Percentiles rank a stretch among this genome's conserved stretches.
Evolutionary conservation across 2,329 filamentous ascomycete genomes (phyloP).

Genomic region (Paracorniculantispora psalliotae): DNA sequence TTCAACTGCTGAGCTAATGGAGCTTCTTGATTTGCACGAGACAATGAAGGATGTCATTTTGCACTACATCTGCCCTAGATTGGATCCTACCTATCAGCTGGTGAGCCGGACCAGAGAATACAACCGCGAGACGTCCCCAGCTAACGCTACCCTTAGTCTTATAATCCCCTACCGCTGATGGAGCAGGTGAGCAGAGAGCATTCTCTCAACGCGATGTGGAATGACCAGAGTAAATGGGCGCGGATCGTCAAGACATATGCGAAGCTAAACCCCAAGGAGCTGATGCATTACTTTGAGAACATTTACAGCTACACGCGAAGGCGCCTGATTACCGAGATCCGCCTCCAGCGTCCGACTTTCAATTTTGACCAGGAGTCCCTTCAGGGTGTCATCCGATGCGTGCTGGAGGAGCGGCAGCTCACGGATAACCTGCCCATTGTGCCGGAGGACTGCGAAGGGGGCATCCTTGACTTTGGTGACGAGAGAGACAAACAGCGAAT

Average conservation of each 20-base stretch:
- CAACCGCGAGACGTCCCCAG: background rate
- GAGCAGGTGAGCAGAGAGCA: slow-evolving; percentile 24
- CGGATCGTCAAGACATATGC: slow-evolving; percentile 41
- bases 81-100: slow-evolving; percentile 32
- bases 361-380: slow-evolving; percentile 42
- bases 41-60: slow-evolving; percentile 41
- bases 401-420: slow-evolving; percentile 34
- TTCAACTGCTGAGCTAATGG: slow-evolving; percentile 39
- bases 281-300: slow-evolving; percentile 45
- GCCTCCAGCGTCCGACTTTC: slow-evolving; percentile 36
- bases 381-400: slow-evolving; percentile 33
- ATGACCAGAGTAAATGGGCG: slow-evolving; percentile 31
- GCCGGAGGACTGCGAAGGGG: slow-evolving; percentile 31
- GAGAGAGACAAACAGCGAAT: slow-evolving; percentile 29
- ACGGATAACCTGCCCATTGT: slow-evolving; percentile 26
- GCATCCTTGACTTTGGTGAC: slow-evolving; percentile 38
- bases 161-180: slow-evolving; percentile 19
- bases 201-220: slow-evolving; percentile 31
- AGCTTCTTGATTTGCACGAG: slow-evolving; percentile 41
- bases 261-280: slow-evolving; percentile 45
- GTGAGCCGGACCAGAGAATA: slow-evolving; percentile 24
- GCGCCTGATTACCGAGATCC: slow-evolving; percentile 39
- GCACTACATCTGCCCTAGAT: slow-evolving; percentile 42
- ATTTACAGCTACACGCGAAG: slow-evolving; percentile 41
- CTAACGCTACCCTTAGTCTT: slow-evolving; percentile 11